phyloP scores from a whole-genome alignment of 2,329 filamentous ascomycete species.

The Fusarium sp. region DNA sequence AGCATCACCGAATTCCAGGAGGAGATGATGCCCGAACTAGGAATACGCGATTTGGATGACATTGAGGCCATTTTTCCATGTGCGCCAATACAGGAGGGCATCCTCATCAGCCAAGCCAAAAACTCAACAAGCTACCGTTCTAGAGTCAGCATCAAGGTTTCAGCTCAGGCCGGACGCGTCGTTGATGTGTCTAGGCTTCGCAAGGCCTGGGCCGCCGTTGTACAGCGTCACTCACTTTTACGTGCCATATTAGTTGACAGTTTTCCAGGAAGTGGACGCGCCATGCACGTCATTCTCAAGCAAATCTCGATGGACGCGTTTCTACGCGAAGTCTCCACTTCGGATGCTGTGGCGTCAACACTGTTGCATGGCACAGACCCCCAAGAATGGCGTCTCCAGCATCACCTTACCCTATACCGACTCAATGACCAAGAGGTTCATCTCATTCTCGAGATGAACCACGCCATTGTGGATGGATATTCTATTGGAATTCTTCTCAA shows the following conservation, averaged over 20 bases:
- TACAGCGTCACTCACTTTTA: background rate
- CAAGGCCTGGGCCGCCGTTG: background rate
- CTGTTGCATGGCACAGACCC: background rate
- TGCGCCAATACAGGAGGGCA: too few species aligned
- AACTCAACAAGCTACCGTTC: too few species aligned
- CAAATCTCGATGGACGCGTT: background rate
- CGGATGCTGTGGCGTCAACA: background rate
- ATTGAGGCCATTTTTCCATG: too few species aligned
- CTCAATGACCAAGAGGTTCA: background rate
- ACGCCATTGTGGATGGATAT: slow-evolving; percentile 1
- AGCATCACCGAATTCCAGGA: too few species aligned
- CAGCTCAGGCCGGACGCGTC: background rate
- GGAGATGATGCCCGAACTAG: too few species aligned
- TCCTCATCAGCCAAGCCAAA: too few species aligned
- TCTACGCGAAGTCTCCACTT: background rate
- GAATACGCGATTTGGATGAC: too few species aligned
- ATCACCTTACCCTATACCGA: background rate
- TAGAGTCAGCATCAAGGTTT: background rate
- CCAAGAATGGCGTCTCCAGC: background rate
- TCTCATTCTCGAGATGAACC: background rate
- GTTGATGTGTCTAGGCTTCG: background rate
- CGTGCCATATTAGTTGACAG: background rate
- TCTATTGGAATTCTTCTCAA: background rate
- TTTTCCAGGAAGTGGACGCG: background rate
- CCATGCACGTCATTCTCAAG: too few species aligned